Evolutionary conservation across 2,329 filamentous ascomycete genomes (phyloP).

Genomic region (Chaetomium strumarium): DNA sequence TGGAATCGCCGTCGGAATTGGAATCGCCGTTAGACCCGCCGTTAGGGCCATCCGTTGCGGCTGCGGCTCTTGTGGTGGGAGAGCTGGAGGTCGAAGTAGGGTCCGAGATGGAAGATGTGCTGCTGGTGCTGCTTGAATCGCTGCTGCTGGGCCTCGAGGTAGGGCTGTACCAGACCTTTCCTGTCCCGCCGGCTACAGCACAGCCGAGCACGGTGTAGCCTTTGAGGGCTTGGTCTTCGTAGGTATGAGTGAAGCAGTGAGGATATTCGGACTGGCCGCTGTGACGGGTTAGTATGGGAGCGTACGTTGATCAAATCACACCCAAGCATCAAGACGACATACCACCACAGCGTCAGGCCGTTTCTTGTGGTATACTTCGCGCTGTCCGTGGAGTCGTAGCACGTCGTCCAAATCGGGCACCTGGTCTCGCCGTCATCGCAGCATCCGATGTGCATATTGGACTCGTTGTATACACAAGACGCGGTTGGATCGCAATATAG

Average conservation of each 20-base stretch:
- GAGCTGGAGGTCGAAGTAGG: neutral
- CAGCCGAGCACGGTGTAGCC: conserved; percentile 31
- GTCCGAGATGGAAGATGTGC: too few relatives aligned
- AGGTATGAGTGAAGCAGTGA: conserved; percentile 30
- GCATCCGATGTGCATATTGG: conserved; percentile 28
- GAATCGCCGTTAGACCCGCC: neutral
- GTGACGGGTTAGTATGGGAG: neutral
- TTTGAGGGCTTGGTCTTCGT: conserved; percentile 20
- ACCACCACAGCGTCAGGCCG: conserved; percentile 30
- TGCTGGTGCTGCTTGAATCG: neutral
- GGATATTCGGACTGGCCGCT: conserved; percentile 24
- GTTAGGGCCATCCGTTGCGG: neutral
- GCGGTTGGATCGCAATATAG: conserved; percentile 27
- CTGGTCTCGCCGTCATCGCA: conserved; percentile 25
- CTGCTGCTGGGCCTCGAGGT: neutral
- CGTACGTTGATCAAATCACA: neutral
- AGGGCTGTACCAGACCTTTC: conserved; percentile 19
- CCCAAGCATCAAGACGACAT: conserved; percentile 7
- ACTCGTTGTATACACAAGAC: conserved; percentile 29
- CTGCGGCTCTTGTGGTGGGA: neutral
- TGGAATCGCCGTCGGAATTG: neutral
- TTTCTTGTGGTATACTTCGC: conserved; percentile 22
- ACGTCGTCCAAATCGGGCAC: conserved; percentile 27
- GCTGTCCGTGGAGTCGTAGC: conserved; percentile 26
- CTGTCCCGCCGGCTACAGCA: conserved; percentile 21